A percentile compares a stretch with the other conserved stretches of the same genome.
These are phyloP conservation scores for Kuraishia capsulata DNA, from an alignment of 805 yeast genomes.

Conservation along the genomic window DNA sequence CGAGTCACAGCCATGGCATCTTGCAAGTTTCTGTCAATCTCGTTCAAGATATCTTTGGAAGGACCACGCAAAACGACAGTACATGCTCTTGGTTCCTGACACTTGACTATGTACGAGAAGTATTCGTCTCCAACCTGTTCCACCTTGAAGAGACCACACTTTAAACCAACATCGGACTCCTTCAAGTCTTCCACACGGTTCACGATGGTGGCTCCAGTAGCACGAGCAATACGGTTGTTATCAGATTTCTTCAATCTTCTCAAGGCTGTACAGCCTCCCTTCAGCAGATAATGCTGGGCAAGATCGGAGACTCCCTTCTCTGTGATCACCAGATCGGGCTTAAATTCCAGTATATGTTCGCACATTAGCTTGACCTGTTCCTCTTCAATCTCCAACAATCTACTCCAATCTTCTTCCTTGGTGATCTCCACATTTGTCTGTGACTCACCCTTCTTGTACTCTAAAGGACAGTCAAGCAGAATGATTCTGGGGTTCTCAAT, in stretches of 20 bases:
- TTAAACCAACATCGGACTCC: slow-evolving; percentile 81
- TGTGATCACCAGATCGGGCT: slow-evolving; percentile 91
- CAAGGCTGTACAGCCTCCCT: slow-evolving; percentile 86
- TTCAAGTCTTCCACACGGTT: slow-evolving; percentile 91
- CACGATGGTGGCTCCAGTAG: slow-evolving; percentile 96
- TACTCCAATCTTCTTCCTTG: slow-evolving; percentile 92
- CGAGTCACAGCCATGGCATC: slow-evolving; percentile 98
- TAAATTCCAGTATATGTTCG: slow-evolving; percentile 72
- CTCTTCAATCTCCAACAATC: slow-evolving; percentile 93
- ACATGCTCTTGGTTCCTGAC: slow-evolving; percentile 86
- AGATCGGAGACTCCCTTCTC: slow-evolving; percentile 97
- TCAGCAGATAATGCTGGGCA: slow-evolving; percentile 92
- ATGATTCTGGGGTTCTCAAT: slow-evolving; percentile 86
- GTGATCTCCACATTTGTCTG: slow-evolving; percentile 97
- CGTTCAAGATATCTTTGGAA: slow-evolving; percentile 91
- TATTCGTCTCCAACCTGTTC: slow-evolving; percentile 97
- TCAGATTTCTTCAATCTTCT: slow-evolving; percentile 95
- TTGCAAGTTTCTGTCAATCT: slow-evolving; percentile 92
- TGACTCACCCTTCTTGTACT: slow-evolving; percentile 97
- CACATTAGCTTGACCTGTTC: slow-evolving; percentile 89
- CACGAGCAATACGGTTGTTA: slow-evolving; percentile 92
- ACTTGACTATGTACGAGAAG: slow-evolving; percentile 74
- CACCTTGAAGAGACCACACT: slow-evolving; percentile 86
- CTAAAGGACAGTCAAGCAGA: slow-evolving; percentile 91
- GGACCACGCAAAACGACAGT: slow-evolving; percentile 92